Evolutionary conservation across 1,284 basidiomycete genomes (phyloP), one percentile per base, ranked within the genome.

Genomic region (Rhodotorula sp.): DNA sequence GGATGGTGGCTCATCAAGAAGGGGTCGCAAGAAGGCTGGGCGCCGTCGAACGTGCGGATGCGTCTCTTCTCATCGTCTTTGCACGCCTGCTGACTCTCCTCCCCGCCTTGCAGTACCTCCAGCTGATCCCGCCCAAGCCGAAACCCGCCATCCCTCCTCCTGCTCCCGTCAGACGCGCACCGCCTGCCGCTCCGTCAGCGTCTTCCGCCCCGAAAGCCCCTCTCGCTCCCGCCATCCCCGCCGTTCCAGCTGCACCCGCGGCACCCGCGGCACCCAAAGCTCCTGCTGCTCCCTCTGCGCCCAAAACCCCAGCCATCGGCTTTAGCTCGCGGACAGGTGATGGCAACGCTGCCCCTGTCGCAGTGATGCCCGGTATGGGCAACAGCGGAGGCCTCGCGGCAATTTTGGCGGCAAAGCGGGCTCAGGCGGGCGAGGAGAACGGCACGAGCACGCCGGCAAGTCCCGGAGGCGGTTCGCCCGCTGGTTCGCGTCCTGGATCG

Each of bases 1-100:
- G 93, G 85, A 2, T 99, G 95, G 95, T 98, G 95, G 94, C 84
- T 98, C 54, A 89, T 98, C 61, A 92, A 90, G 84, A 94, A 92
- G 82, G 86, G 85, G 65, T 86, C 86, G 1, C 81, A 83, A 30
- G 93, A 98, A 80, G 95, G 93, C 22, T 99, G 94, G 94, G 91
- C 94, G 24, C 95, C 95, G 3, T 89, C 89, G 73, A 96, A 97
- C 80, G 59, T 52, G 16, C 37, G 59, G 9, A 44, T 13, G 40
- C 16, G 10, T 52, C 24, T 20, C 6, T n/a, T 30, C 5, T 22
- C 31, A 7, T 44, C 10, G 11, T n/a, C 15, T 6, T 15, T 10
- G 2, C 8, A 18, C 1, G 5, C 4, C 3, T 18, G 16, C 7
- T 18, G 11, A 16, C 10, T 18, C 10, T 18, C n/a, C 18, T 31